Evolutionary conservation across 169 alveolate genomes (phyloP).

Genomic region (Plasmodium berghei): DNA sequence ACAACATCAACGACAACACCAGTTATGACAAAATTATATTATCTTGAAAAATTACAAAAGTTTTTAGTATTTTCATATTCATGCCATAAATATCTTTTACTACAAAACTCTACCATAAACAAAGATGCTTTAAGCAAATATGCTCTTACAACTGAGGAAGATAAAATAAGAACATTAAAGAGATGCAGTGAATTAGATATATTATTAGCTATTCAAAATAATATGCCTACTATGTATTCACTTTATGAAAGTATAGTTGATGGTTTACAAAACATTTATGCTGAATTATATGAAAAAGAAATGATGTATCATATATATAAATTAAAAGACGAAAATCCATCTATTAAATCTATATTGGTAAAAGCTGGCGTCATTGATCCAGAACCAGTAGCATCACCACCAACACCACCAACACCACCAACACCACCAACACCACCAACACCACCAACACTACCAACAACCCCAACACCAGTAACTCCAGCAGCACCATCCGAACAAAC

Average conservation of each 20-base stretch:
- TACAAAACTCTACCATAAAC: slow-evolving; percentile 21
- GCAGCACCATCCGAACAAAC: neutral
- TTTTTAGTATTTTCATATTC: slow-evolving; percentile 22
- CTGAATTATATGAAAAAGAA: slow-evolving; percentile 40
- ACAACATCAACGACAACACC: neutral
- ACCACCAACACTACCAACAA: neutral
- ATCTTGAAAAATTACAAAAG: slow-evolving; percentile 23
- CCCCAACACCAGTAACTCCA: neutral
- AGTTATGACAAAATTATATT: slow-evolving; percentile 26
- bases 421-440: neutral
- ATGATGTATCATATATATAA: slow-evolving; percentile 32
- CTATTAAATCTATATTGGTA: slow-evolving; percentile 9
- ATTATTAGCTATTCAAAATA: slow-evolving; percentile 35
- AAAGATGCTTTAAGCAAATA: neutral
- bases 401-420: neutral
- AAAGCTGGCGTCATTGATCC: neutral
- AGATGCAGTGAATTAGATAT: slow-evolving; percentile 30
- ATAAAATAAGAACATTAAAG: neutral
- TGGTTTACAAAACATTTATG: slow-evolving; percentile 2
- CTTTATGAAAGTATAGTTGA: slow-evolving; percentile 13
- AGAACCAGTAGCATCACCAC: neutral
- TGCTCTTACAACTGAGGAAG: neutral
- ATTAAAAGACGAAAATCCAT: neutral
- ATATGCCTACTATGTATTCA: slow-evolving; percentile 46
- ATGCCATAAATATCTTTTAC: slow-evolving; percentile 39